Evolutionary conservation across 352 stramenopile species (phyloP).

Genomic region (Pythium oligandrum): DNA sequence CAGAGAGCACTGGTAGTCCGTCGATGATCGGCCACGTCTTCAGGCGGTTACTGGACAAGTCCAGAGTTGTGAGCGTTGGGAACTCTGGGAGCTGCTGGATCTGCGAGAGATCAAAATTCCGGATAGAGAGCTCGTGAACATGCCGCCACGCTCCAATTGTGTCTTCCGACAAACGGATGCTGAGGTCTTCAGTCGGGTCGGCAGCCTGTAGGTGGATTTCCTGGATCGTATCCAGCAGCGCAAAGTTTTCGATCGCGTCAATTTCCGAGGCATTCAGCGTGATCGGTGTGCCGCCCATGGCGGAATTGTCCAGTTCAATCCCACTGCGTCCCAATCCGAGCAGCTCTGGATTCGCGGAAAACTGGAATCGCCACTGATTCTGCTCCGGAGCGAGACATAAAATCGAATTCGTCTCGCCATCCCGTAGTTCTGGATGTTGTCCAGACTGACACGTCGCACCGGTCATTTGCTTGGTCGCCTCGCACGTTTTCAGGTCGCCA

Average conservation of each 20-base stretch:
- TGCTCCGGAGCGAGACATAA: conserved; percentile 13
- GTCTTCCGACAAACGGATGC: conserved; percentile 1
- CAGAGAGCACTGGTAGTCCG: conserved; percentile 9
- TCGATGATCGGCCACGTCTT: conserved; percentile 8
- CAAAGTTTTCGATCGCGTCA: conserved; percentile 5
- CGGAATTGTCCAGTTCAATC: background rate
- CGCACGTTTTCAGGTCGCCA: background rate
- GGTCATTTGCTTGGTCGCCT: conserved; percentile 4
- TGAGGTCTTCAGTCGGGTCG: background rate
- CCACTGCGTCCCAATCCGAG: conserved; percentile 1
- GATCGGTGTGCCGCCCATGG: conserved; percentile 1
- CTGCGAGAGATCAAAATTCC: conserved; percentile 12
- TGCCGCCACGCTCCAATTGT: conserved; percentile 9
- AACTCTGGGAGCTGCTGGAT: conserved; percentile 5
- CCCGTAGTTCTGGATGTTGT: background rate
- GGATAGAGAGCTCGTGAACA: conserved; percentile 9
- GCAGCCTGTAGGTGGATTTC: conserved; percentile 10
- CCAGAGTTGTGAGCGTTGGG: conserved; percentile 11
- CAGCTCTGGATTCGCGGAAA: conserved; percentile 11
- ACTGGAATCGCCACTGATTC: conserved; percentile 6
- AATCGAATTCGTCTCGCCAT: background rate
- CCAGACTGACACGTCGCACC: conserved; percentile 7
- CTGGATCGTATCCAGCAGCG: conserved; percentile 1
- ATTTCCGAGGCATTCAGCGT: conserved; percentile 17
- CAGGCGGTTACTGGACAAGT: conserved; percentile 5